Evolutionary conservation across 768 basidiomycete genomes (phyloP).

Genomic region (Roridomyces roridus): DNA sequence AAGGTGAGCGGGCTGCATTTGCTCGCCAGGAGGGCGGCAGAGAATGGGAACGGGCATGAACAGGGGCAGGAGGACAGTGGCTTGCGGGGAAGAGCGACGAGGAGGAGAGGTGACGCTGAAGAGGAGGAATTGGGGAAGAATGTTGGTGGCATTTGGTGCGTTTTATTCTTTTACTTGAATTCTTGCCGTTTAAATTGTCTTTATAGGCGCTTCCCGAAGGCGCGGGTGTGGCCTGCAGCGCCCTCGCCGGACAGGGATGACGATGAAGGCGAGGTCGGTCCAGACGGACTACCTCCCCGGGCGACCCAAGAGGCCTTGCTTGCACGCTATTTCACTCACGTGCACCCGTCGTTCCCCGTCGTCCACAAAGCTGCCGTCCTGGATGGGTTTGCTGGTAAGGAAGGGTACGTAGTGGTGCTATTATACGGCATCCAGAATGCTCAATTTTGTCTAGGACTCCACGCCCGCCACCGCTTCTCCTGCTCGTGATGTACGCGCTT

Average conservation of each 20-base stretch:
- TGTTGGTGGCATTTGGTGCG: slow-evolving; percentile 78
- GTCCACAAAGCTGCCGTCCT: slow-evolving; percentile 75
- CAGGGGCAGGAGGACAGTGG: not conserved
- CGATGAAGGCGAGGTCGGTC: slow-evolving; percentile 42
- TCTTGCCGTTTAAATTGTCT: slow-evolving; percentile 12
- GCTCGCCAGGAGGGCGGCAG: slow-evolving; percentile 34
- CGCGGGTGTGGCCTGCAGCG: slow-evolving; percentile 85
- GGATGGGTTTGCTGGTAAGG: slow-evolving; percentile 51
- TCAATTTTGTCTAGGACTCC: slow-evolving; percentile 45
- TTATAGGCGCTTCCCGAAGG: slow-evolving; percentile 80
- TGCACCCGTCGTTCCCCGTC: slow-evolving; percentile 81
- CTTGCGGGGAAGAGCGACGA: not conserved
- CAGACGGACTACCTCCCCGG: slow-evolving; percentile 57
- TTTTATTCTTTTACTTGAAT: slow-evolving; percentile 18
- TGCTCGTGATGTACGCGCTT: slow-evolving; percentile 85
- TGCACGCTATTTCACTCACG: slow-evolving; percentile 80
- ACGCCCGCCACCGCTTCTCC: slow-evolving; percentile 67
- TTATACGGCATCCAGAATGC: not conserved
- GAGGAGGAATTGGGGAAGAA: slow-evolving; percentile 69
- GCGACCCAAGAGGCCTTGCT: slow-evolving; percentile 72
- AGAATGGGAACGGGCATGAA: not conserved
- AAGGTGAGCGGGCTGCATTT: slow-evolving; percentile 84
- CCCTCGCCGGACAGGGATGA: slow-evolving; percentile 30
- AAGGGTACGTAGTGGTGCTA: slow-evolving; percentile 35
- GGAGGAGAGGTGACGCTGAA: slow-evolving; percentile 29